Evolutionary conservation across 1,284 basidiomycete species (phyloP).

Genomic region (Porogramme epimiltina): DNA sequence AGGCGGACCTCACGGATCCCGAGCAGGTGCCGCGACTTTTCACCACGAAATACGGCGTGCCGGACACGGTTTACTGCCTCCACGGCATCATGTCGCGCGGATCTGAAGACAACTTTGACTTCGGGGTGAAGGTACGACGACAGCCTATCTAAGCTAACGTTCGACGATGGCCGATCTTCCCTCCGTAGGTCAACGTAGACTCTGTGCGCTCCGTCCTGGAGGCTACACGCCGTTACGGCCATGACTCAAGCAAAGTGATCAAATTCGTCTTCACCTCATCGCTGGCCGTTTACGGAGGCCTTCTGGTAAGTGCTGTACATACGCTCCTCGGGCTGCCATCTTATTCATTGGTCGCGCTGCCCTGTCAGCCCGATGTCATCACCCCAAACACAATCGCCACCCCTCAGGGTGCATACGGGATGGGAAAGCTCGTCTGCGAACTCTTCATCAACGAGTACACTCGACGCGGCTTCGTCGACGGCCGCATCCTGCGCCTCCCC

Average conservation of each 20-base stretch:
- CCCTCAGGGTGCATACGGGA: slow-evolving; percentile 61
- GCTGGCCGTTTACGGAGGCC: slow-evolving; percentile 66
- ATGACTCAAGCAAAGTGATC: slow-evolving; percentile 34
- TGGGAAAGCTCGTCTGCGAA: slow-evolving; percentile 61
- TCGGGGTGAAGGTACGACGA: slow-evolving; percentile 49
- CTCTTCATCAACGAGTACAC: slow-evolving; percentile 66
- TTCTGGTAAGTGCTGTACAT: slow-evolving; percentile 39
- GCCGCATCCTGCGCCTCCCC: slow-evolving; percentile 61
- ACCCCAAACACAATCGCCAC: slow-evolving; percentile 54
- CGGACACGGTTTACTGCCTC: slow-evolving; percentile 55
- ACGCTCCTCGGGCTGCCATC: too few relatives aligned
- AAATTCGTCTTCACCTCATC: slow-evolving; percentile 66
- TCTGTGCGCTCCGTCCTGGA: slow-evolving; percentile 56
- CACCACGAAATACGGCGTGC: slow-evolving; percentile 41
- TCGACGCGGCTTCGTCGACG: slow-evolving; percentile 62
- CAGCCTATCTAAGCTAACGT: too few relatives aligned
- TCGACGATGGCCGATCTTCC: background rate
- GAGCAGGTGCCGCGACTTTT: slow-evolving; percentile 43
- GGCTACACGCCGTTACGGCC: slow-evolving; percentile 43
- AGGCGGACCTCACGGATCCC: slow-evolving; percentile 51
- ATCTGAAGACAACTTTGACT: slow-evolving; percentile 63
- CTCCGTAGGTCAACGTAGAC: slow-evolving; percentile 59
- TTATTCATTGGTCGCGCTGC: background rate
- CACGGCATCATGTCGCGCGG: slow-evolving; percentile 74
- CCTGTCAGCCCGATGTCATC: slow-evolving; percentile 45